Base-by-base conservation (phyloP, 2,329 filamentous ascomycete species). In the Aspergillus amoenus region DNA sequence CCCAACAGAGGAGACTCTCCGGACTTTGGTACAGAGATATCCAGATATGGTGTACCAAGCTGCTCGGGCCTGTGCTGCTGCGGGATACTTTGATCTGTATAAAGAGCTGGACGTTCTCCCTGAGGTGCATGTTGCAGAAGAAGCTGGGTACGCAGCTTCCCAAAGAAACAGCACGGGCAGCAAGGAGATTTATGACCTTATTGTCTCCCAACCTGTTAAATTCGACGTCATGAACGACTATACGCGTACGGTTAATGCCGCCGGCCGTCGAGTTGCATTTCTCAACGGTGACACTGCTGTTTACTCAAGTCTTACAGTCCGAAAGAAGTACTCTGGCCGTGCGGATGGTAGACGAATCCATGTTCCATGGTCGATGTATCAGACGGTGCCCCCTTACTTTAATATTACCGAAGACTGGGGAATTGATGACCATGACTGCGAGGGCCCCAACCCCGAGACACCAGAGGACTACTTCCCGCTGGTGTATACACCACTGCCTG, bases 1-100 rank as follows among this genome's bases (percentile, higher is more conserved):
- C 0, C 70, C 76, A 2, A 58, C 55, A 0, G 72, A 78, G 55
- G 67, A 72, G 1, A 78, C 73, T 1, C 73, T 75, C 30, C 68
- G 73, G 3, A 41, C 63, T 2, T 57, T 79, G 13, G 69, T 63
- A 5, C 17, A 39, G 1, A 57, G 54, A 1, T 76, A 70, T 57
- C 72, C 73, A n/a, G 51, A 47, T 52, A 12, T 56, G 17, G 13
- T 46, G 44, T 71, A 77, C 70, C 59, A 64, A 42, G 61, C 63
- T 3, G 66, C 58, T 12, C 57, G 63, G 9, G 63, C 63, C 0
- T 66, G 63, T 62, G 64, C 64, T 43, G 60, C 39, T 8, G 62
- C 62, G 3, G 57, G 61, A 0, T 66, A 65, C 54, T 44, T 53
- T 5, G 39, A 56, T 49, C 54, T 68, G 15, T 68, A 64, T 27